Conservation (phyloP, 441 rosid genomes). For the Gossypium schwendimanii region DNA sequence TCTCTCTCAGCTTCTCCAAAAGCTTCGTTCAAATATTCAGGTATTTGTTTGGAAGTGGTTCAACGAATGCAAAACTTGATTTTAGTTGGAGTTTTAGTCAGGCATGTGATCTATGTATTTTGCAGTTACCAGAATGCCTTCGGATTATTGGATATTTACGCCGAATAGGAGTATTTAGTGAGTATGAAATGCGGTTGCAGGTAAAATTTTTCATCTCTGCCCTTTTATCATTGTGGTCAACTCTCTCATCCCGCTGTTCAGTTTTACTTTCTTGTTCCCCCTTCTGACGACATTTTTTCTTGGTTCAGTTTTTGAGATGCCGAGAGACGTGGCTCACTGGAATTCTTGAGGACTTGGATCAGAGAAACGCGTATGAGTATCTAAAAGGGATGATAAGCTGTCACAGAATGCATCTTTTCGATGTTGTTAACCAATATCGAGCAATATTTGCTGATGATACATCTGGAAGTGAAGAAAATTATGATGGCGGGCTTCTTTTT, state of each 20-base stretch:
- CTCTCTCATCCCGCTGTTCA: background rate
- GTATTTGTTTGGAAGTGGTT: conserved; percentile 27
- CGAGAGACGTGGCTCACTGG: conserved; percentile 97
- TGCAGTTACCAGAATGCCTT: conserved; percentile 91
- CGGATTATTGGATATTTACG: conserved; percentile 87
- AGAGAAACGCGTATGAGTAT: conserved; percentile 45
- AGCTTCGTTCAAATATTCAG: conserved; percentile 87
- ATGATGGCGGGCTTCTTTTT: conserved; percentile 88
- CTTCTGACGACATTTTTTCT: conserved; percentile 15
- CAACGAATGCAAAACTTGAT: conserved; percentile 3
- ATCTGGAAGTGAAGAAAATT: conserved; percentile 91
- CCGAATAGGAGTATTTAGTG: conserved; percentile 85
- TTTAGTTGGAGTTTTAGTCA: conserved; percentile 18
- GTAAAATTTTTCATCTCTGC: conserved; percentile 23
- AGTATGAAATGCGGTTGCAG: conserved; percentile 90
- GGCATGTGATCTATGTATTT: conserved; percentile 15
- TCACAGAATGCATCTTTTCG: conserved; percentile 85
- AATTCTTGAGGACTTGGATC: conserved; percentile 90
- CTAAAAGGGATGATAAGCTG: conserved; percentile 94
- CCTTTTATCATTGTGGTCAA: background rate
- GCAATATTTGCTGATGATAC: conserved; percentile 97
- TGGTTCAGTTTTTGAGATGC: conserved; percentile 75
- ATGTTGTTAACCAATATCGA: conserved; percentile 91
- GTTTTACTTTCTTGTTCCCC: conserved; percentile 1
- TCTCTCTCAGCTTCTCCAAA: conserved; percentile 90